These are phyloP conservation scores for Aspergillus quadrilineatus DNA, from an alignment of 2,329 filamentous ascomycete genomes.

Conservation along the genomic window DNA sequence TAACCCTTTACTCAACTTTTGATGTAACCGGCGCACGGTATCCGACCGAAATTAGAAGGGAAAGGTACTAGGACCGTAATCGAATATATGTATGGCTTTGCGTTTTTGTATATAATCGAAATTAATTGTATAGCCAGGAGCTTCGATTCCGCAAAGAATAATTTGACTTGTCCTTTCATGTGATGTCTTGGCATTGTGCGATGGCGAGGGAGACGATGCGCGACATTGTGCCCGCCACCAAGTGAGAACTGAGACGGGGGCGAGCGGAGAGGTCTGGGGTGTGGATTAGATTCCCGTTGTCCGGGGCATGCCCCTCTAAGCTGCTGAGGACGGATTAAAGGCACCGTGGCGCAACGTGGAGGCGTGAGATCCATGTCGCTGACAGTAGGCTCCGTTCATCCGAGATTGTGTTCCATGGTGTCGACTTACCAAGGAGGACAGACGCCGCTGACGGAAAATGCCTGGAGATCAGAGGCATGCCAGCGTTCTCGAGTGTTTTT, in stretches of 20 bases:
- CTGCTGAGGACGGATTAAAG: neutral
- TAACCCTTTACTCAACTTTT: neutral
- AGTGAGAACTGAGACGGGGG: neutral
- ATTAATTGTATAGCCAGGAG: neutral
- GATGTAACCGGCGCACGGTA: neutral
- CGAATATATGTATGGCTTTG: no score
- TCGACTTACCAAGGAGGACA: neutral
- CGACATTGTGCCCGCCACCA: neutral
- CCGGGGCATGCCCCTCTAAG: neutral
- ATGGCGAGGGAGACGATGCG: neutral
- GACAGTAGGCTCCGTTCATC: slow-evolving; percentile 17
- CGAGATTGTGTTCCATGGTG: neutral
- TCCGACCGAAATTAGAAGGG: neutral
- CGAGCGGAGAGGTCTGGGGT: neutral
- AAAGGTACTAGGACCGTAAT: no score
- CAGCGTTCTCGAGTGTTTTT: no score
- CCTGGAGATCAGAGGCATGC: no score
- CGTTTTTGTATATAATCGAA: neutral
- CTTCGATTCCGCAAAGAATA: neutral
- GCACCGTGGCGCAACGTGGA: neutral
- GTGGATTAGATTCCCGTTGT: slow-evolving; percentile 6
- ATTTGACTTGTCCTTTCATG: slow-evolving; percentile 1
- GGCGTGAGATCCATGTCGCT: neutral
- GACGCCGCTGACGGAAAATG: neutral
- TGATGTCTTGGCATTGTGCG: slow-evolving; percentile 8